Conservation (phyloP, 1,139 yeast species). For the Candida freyschussii region DNA sequence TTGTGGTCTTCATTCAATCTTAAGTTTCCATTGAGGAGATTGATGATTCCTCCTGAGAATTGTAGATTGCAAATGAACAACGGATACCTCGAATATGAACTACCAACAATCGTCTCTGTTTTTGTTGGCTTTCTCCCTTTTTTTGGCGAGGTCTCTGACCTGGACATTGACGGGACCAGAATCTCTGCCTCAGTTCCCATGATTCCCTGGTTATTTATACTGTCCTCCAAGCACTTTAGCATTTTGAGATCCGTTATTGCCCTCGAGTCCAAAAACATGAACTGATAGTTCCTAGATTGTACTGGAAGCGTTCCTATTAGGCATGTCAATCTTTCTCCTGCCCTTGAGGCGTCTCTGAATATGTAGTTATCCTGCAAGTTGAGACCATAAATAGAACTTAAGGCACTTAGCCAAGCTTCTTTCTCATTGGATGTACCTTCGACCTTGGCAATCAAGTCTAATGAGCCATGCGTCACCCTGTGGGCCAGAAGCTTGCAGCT, state of each 20-base stretch:
- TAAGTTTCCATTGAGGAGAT: no score
- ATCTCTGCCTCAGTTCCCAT: slow-evolving; percentile 15
- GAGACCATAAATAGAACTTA: slow-evolving; percentile 26
- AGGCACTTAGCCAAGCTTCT: slow-evolving; percentile 7
- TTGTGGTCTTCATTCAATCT: no score
- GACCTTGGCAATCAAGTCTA: slow-evolving; percentile 8
- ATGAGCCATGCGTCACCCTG: slow-evolving; percentile 9
- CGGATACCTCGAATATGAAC: slow-evolving; percentile 31
- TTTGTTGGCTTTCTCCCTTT: slow-evolving; percentile 19
- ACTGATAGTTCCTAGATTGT: slow-evolving; percentile 39
- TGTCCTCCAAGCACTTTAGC: no score
- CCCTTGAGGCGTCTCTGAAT: slow-evolving; percentile 25
- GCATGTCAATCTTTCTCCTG: slow-evolving; percentile 29
- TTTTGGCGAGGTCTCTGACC: slow-evolving; percentile 19
- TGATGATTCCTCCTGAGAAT: no score
- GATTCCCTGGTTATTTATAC: slow-evolving; percentile 24
- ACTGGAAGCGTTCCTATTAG: slow-evolving; percentile 29
- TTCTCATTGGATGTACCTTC: not conserved
- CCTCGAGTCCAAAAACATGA: slow-evolving; percentile 43
- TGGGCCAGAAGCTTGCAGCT: slow-evolving; percentile 26
- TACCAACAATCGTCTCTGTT: slow-evolving; percentile 27
- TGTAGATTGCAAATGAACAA: slow-evolving; percentile 37
- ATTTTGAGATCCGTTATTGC: no score
- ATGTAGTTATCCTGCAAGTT: slow-evolving; percentile 20
- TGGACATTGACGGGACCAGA: slow-evolving; percentile 14